These are phyloP conservation scores for Candida ascalaphidarum DNA, from an alignment of 805 yeast species.

Conservation along the genomic window DNA sequence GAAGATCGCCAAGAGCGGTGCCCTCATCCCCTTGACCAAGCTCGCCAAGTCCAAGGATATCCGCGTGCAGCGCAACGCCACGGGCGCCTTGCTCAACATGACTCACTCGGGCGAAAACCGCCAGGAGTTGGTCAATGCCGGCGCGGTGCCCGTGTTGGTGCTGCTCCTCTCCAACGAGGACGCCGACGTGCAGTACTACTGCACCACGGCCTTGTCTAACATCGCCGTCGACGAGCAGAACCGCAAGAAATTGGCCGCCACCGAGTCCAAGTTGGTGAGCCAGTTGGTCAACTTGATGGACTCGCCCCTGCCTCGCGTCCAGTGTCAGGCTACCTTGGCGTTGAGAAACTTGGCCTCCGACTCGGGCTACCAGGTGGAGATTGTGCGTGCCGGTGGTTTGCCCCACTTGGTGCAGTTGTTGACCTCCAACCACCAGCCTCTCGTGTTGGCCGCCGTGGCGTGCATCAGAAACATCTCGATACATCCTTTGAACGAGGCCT, in stretches of 20 bases:
- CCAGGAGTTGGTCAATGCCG: constrained; percentile 93
- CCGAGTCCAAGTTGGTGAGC: constrained; percentile 86
- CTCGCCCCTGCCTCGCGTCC: constrained; percentile 87
- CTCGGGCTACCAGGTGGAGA: constrained; percentile 90
- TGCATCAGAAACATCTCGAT: constrained; percentile 96
- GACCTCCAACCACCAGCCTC: constrained; percentile 84
- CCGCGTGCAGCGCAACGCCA: constrained; percentile 96
- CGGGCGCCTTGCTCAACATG: constrained; percentile 97
- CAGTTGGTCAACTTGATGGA: constrained; percentile 89
- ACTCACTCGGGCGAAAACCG: constrained; percentile 96
- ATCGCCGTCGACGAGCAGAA: constrained; percentile 95
- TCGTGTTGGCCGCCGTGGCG: constrained; percentile 94
- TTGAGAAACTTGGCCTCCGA: constrained; percentile 94
- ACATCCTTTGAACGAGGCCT: constrained; percentile 91
- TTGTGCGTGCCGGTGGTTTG: constrained; percentile 91
- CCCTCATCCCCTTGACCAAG: constrained; percentile 87
- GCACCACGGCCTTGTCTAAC: constrained; percentile 94
- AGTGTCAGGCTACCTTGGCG: constrained; percentile 97
- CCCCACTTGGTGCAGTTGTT: constrained; percentile 87
- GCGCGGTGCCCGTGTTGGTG: constrained; percentile 95
- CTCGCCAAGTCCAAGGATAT: constrained; percentile 90
- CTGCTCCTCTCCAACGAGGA: constrained; percentile 78
- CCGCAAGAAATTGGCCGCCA: constrained; percentile 78
- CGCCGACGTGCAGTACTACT: constrained; percentile 95
- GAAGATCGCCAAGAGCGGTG: constrained; percentile 94